Evolutionary conservation across 2,329 filamentous ascomycete species (phyloP).

Genomic region (Penicillium occitanis): DNA sequence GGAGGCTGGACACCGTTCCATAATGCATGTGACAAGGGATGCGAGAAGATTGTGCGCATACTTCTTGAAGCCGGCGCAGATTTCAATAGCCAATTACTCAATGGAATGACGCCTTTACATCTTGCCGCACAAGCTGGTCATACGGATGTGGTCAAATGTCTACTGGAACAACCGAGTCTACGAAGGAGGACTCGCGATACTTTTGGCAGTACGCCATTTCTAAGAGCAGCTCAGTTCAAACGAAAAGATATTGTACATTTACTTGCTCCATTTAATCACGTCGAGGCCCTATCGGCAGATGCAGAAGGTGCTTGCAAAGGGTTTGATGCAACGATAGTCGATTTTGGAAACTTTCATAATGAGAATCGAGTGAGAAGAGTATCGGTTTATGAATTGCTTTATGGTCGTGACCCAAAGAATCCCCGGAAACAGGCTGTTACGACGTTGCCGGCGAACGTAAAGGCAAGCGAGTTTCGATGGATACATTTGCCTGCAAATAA

Average conservation of each 20-base stretch:
- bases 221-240: slow-evolving; percentile 43
- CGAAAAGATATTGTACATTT: slow-evolving; percentile 38
- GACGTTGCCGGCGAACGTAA: slow-evolving; percentile 48
- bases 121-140: slow-evolving; percentile 43
- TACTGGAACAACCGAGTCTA: slow-evolving; percentile 35
- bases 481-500: slow-evolving; percentile 57
- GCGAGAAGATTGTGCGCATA: slow-evolving; percentile 45
- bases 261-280: slow-evolving; percentile 40
- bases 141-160: slow-evolving; percentile 36
- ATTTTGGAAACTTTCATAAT: slow-evolving; percentile 50
- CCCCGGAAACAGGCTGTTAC: slow-evolving; percentile 49
- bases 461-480: slow-evolving; percentile 53
- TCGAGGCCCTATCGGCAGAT: slow-evolving; percentile 37
- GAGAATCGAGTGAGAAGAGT: slow-evolving; percentile 49
- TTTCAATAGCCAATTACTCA: slow-evolving; percentile 41
- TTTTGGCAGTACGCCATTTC: slow-evolving; percentile 43
- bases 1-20: slow-evolving; percentile 57
- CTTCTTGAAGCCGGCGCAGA: slow-evolving; percentile 42
- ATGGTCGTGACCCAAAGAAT: slow-evolving; percentile 50
- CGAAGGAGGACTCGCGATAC: slow-evolving; percentile 38
- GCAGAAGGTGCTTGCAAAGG: slow-evolving; percentile 49
- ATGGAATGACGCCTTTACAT: slow-evolving; percentile 42
- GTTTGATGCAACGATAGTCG: slow-evolving; percentile 55
- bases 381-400: slow-evolving; percentile 54
- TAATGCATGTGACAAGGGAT: slow-evolving; percentile 54